phyloP scores from a whole-genome alignment of 768 basidiomycete genomes.

The Collybiopsis confluens region DNA sequence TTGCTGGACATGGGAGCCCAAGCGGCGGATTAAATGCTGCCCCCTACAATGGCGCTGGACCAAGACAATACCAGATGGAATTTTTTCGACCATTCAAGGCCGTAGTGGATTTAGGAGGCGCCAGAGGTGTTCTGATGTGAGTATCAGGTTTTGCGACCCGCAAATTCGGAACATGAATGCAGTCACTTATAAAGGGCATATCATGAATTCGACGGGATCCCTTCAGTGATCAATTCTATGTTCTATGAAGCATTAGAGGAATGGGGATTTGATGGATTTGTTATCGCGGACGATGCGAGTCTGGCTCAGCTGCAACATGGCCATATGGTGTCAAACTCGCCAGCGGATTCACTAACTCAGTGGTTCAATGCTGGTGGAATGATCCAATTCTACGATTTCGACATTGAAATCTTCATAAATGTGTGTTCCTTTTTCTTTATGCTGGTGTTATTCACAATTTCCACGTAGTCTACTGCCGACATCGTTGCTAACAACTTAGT shows the following conservation, averaged over 20 bases:
- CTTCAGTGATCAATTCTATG: slow-evolving; percentile 18
- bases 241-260: slow-evolving; percentile 20
- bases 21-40: slow-evolving; percentile 20
- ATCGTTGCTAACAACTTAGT: slow-evolving; percentile 17
- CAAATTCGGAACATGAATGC: not conserved
- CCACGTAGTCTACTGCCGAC: slow-evolving; percentile 11
- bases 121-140: slow-evolving; percentile 21
- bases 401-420: slow-evolving; percentile 16
- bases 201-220: slow-evolving; percentile 22
- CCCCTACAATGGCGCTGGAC: slow-evolving; percentile 18
- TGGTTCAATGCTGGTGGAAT: slow-evolving; percentile 24
- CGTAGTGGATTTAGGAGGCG: slow-evolving; percentile 18
- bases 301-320: slow-evolving; percentile 13
- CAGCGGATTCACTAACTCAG: slow-evolving; percentile 20
- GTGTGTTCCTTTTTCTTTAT: slow-evolving; percentile 8
- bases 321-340: slow-evolving; percentile 16
- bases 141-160: not conserved
- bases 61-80: slow-evolving; percentile 19
- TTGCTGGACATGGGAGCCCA: slow-evolving; percentile 21
- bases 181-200: slow-evolving; percentile 17
- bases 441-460: not conserved
- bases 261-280: slow-evolving; percentile 21
- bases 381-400: slow-evolving; percentile 21
- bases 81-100: slow-evolving; percentile 23
- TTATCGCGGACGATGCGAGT: slow-evolving; percentile 11